These are phyloP conservation scores for Metschnikowia vanudenii DNA, from an alignment of 805 yeast genomes.

Conservation along the genomic window DNA sequence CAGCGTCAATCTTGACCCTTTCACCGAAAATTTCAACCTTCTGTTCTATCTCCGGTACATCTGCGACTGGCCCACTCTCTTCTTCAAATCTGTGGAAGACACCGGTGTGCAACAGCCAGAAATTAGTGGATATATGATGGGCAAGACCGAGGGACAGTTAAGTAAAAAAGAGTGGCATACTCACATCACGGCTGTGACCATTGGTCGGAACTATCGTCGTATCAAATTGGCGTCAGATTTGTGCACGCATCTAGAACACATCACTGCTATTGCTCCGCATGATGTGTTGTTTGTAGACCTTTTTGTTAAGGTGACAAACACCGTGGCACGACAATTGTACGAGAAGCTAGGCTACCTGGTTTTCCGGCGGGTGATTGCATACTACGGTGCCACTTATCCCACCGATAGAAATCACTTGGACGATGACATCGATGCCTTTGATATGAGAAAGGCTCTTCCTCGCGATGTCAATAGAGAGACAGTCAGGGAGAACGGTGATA, in stretches of 20 bases:
- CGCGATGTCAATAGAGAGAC: constrained; percentile 56
- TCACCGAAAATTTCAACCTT: constrained; percentile 88
- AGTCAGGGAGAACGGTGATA: constrained; percentile 59
- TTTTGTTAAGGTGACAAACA: constrained; percentile 85
- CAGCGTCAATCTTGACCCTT: constrained; percentile 77
- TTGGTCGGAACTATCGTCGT: constrained; percentile 77
- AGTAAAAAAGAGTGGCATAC: constrained; percentile 84
- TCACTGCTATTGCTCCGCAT: constrained; percentile 71
- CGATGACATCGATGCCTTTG: constrained; percentile 84
- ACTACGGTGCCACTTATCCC: constrained; percentile 64
- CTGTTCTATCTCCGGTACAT: constrained; percentile 84
- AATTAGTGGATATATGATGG: constrained; percentile 82
- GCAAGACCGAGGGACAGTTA: constrained; percentile 84
- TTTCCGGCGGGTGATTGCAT: constrained; percentile 83
- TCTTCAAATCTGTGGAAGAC: constrained; percentile 66
- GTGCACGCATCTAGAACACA: constrained; percentile 68
- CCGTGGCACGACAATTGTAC: constrained; percentile 75
- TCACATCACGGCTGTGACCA: constrained; percentile 94
- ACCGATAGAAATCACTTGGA: constrained; percentile 45
- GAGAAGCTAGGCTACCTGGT: constrained; percentile 84
- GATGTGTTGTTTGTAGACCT: constrained; percentile 84
- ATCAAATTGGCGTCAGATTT: constrained; percentile 81
- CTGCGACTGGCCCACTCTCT: constrained; percentile 82
- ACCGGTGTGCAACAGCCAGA: constrained; percentile 12
- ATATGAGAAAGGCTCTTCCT: constrained; percentile 68